Conservation (phyloP, 2,329 filamentous ascomycete genomes). For the Trichoderma atrobrunneum region DNA sequence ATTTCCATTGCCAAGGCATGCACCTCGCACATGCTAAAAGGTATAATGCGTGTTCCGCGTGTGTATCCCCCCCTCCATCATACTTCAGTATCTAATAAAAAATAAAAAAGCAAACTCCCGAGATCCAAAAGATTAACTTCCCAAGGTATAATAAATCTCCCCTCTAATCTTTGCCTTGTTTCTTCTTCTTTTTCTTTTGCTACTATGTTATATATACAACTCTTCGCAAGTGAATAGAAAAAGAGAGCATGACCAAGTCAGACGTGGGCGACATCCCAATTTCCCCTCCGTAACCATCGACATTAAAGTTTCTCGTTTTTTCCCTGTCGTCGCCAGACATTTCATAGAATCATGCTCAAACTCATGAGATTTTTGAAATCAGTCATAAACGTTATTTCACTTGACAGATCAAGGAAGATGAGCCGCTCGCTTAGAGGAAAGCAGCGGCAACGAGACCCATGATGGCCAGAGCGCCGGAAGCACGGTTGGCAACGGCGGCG, state of each 20-base stretch:
- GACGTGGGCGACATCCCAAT: background rate
- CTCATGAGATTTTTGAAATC: slow-evolving; percentile 16
- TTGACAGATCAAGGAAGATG: background rate
- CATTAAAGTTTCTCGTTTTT: slow-evolving; percentile 14
- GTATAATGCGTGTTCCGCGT: background rate
- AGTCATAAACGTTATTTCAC: slow-evolving; percentile 4
- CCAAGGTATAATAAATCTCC: slow-evolving; percentile 9
- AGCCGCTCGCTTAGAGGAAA: slow-evolving; percentile 37
- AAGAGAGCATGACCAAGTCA: background rate
- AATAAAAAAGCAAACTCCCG: slow-evolving; percentile 5
- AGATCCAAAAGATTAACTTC: background rate
- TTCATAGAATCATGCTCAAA: slow-evolving; percentile 12
- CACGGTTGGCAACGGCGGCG: slow-evolving; percentile 32
- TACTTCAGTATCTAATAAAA: slow-evolving; percentile 6
- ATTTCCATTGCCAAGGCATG: slow-evolving; percentile 9
- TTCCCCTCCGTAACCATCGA: background rate
- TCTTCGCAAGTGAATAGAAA: background rate
- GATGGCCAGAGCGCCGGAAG: slow-evolving; percentile 36
- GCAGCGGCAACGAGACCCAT: slow-evolving; percentile 40
- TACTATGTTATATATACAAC: slow-evolving; percentile 11
- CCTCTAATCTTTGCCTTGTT: background rate
- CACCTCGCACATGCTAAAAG: slow-evolving; percentile 4
- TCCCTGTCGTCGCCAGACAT: background rate
- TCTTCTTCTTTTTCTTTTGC: background rate
- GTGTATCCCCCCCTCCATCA: background rate